Conservation (phyloP, 805 yeast species). For the Candida quercuum region DNA sequence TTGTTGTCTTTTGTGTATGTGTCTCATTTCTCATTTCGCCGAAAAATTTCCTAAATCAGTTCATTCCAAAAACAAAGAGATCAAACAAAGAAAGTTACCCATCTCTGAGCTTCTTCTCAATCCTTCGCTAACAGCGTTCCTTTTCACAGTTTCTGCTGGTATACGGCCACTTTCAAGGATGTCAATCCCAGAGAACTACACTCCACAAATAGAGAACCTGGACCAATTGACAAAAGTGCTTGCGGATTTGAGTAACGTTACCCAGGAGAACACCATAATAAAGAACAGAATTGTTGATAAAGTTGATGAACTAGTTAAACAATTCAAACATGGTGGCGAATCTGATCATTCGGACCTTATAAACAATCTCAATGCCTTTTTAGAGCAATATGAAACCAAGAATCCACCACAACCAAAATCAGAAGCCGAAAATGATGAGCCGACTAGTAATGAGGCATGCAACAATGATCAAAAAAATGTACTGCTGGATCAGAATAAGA, state of each 20-base stretch:
- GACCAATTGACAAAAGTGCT: conserved; percentile 13
- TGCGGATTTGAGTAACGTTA: conserved; percentile 5
- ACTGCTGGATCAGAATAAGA: conserved; percentile 11
- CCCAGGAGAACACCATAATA: conserved; percentile 3
- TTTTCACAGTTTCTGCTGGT: too few relatives aligned
- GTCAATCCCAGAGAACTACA: conserved; percentile 14
- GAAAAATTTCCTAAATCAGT: too few relatives aligned
- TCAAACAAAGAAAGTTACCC: too few relatives aligned
- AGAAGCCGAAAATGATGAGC: neutral
- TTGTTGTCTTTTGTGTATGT: too few relatives aligned
- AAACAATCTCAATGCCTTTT: conserved; percentile 7
- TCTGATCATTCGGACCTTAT: conserved; percentile 6
- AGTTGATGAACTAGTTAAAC: conserved; percentile 14
- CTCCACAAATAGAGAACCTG: conserved; percentile 21
- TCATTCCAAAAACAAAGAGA: too few relatives aligned
- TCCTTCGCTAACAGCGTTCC: too few relatives aligned
- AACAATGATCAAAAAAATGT: conserved; percentile 5
- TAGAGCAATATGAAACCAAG: conserved; percentile 2
- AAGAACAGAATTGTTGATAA: conserved; percentile 12
- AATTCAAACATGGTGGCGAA: conserved; percentile 8
- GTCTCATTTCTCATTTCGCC: too few relatives aligned
- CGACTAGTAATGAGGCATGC: neutral
- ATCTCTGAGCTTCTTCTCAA: too few relatives aligned
- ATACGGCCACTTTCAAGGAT: too few relatives aligned
- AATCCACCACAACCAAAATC: neutral